Percentiles rank a stretch among this genome's conserved stretches.
Evolutionary conservation across 768 basidiomycete genomes (phyloP).

Genomic region (Russula sp.): DNA sequence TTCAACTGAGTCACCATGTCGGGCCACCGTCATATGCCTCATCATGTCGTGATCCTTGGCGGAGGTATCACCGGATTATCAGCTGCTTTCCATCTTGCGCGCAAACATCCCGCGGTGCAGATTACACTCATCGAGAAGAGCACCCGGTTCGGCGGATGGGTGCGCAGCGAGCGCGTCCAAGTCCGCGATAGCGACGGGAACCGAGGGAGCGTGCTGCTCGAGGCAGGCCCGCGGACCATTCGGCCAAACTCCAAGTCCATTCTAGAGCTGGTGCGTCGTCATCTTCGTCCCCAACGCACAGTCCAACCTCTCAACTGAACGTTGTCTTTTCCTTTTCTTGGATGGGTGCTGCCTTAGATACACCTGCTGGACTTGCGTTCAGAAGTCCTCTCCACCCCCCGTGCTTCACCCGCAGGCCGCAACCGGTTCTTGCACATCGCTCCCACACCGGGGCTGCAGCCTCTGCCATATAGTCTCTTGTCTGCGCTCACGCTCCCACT

Average conservation of each 20-base stretch:
- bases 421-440: slow-evolving; percentile 68
- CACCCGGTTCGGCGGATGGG: slow-evolving; percentile 79
- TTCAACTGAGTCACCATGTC: neutral
- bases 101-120: slow-evolving; percentile 50
- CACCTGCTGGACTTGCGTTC: slow-evolving; percentile 60
- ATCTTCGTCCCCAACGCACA: neutral
- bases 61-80: slow-evolving; percentile 80
- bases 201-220: slow-evolving; percentile 52
- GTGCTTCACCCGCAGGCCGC: slow-evolving; percentile 63
- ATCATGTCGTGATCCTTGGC: slow-evolving; percentile 64
- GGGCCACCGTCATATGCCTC: neutral
- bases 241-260: slow-evolving; percentile 68
- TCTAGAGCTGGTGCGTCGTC: slow-evolving; percentile 68
- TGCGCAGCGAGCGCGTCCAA: slow-evolving; percentile 51
- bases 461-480: slow-evolving; percentile 40
- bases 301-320: neutral
- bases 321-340: no score
- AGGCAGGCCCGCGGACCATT: slow-evolving; percentile 84
- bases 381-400: slow-evolving; percentile 60
- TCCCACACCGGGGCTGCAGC: slow-evolving; percentile 44
- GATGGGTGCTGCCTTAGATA: slow-evolving; percentile 44
- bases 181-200: slow-evolving; percentile 31
- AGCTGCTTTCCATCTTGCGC: slow-evolving; percentile 69
- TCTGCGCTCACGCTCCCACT: slow-evolving; percentile 37
- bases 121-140: slow-evolving; percentile 70